Evolutionary conservation across 2,329 filamentous ascomycete species (phyloP).

Genomic region (Scorias spongiosa): DNA sequence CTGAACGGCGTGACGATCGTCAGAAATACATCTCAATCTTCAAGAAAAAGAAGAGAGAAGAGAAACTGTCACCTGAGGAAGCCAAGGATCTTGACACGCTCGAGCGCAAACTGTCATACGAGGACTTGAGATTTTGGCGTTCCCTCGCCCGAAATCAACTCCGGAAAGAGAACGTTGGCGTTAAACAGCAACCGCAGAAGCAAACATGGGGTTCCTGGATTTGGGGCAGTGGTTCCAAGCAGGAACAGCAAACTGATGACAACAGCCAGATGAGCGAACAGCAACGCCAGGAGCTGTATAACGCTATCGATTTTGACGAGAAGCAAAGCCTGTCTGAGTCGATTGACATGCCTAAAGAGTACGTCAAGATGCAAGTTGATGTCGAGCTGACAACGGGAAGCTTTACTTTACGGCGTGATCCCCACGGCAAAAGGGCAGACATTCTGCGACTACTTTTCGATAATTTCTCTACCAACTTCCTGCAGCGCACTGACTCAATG

Average conservation of each 20-base stretch:
- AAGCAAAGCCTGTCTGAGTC: conserved; percentile 78
- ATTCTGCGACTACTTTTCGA: conserved; percentile 89
- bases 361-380: conserved; percentile 83
- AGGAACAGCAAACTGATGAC: conserved; percentile 51
- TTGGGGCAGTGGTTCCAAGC: conserved; percentile 59
- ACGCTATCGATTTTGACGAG: conserved; percentile 97
- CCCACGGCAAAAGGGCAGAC: conserved; percentile 62
- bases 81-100: conserved; percentile 56
- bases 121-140: conserved; percentile 94
- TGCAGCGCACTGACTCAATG: conserved; percentile 83
- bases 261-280: conserved; percentile 85
- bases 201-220: conserved; percentile 87
- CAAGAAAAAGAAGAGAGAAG: conserved; percentile 73
- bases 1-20: conserved; percentile 79
- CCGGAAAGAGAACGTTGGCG: conserved; percentile 82
- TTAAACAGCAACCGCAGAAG: conserved; percentile 58
- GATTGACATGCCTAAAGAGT: conserved; percentile 79
- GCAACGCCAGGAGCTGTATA: conserved; percentile 89
- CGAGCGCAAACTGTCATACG: conserved; percentile 80
- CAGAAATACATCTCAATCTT: conserved; percentile 82
- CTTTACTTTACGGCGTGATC: conserved; percentile 80
- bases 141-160: conserved; percentile 87
- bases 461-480: conserved; percentile 75
- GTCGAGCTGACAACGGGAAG: conserved; percentile 89
- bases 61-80: conserved; percentile 53